Conservation (phyloP, 805 yeast species). For the Sporopachydermia quercuum region DNA sequence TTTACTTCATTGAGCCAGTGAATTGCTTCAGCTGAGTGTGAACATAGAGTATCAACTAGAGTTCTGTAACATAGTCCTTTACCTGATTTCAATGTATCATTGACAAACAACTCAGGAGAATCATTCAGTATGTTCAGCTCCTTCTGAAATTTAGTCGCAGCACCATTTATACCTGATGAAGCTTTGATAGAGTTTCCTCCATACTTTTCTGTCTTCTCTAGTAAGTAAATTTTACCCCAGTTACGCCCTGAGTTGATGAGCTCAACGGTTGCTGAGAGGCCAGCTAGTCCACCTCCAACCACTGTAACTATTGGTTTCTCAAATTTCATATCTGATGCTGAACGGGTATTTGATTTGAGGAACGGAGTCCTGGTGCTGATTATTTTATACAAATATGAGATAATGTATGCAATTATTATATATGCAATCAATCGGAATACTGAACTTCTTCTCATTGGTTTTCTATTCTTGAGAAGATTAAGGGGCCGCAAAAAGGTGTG, state of each 20-base stretch:
- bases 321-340: conserved; percentile 17
- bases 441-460: too few species aligned
- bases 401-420: too few species aligned
- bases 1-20: conserved; percentile 20
- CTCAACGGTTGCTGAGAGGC: conserved; percentile 11
- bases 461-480: too few species aligned
- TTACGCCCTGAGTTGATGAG: conserved; percentile 3
- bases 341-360: too few species aligned
- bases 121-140: conserved; percentile 12
- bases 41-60: conserved; percentile 17
- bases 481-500: too few species aligned
- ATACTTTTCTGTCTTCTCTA: conserved; percentile 33
- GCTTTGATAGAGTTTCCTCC: conserved; percentile 54
- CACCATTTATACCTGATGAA: conserved; percentile 43
- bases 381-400: too few species aligned
- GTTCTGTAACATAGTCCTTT: conserved; percentile 12
- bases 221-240: conserved; percentile 11
- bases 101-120: conserved; percentile 15
- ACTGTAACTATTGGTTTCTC: conserved; percentile 9
- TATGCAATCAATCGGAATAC: too few species aligned
- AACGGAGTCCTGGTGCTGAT: too few species aligned
- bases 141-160: conserved; percentile 18
- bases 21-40: conserved; percentile 19
- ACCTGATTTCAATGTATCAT: conserved; percentile 23
- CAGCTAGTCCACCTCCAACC: conserved; percentile 12